A percentile compares a stretch with the other conserved stretches of the same genome.
phyloP scores from a whole-genome alignment of 805 yeast species.

The Teunomyces barrocoloradensis region DNA sequence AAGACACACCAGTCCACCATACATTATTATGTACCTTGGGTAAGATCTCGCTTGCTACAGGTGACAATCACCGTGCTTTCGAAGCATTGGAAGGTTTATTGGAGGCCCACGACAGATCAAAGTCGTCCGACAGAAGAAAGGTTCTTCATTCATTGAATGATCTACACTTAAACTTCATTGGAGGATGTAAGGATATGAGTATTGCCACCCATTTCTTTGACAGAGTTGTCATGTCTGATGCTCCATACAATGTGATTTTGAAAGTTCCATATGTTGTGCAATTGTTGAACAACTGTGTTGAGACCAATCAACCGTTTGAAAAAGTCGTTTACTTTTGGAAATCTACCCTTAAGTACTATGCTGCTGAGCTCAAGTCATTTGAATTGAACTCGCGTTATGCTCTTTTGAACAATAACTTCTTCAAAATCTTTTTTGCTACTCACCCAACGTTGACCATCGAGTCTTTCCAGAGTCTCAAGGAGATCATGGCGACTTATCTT shows the following conservation, averaged over 20 bases:
- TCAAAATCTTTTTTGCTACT: slow-evolving; percentile 62
- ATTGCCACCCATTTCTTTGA: slow-evolving; percentile 74
- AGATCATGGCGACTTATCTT: slow-evolving; percentile 54
- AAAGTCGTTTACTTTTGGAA: slow-evolving; percentile 62
- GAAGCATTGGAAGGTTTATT: slow-evolving; percentile 61
- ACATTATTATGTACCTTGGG: slow-evolving; percentile 70
- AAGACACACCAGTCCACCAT: slow-evolving; percentile 30
- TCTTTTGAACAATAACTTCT: slow-evolving; percentile 65
- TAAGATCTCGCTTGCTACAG: slow-evolving; percentile 64
- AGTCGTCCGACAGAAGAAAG: slow-evolving; percentile 12
- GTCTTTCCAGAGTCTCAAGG: slow-evolving; percentile 57
- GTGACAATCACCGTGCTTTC: slow-evolving; percentile 64
- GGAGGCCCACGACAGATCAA: slow-evolving; percentile 33
- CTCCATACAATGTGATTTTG: slow-evolving; percentile 69
- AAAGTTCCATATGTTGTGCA: slow-evolving; percentile 73
- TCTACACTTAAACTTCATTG: slow-evolving; percentile 76
- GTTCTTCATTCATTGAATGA: slow-evolving; percentile 54
- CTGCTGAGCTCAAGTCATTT: slow-evolving; percentile 37
- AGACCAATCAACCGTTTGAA: slow-evolving; percentile 54
- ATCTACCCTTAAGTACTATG: slow-evolving; percentile 55
- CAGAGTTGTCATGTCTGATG: slow-evolving; percentile 63
- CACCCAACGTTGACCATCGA: slow-evolving; percentile 51
- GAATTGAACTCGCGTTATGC: slow-evolving; percentile 69
- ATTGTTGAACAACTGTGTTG: slow-evolving; percentile 60
- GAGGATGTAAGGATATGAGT: slow-evolving; percentile 67